phyloP scores from a whole-genome alignment of 768 basidiomycete genomes.

The Russula dissimulans region DNA sequence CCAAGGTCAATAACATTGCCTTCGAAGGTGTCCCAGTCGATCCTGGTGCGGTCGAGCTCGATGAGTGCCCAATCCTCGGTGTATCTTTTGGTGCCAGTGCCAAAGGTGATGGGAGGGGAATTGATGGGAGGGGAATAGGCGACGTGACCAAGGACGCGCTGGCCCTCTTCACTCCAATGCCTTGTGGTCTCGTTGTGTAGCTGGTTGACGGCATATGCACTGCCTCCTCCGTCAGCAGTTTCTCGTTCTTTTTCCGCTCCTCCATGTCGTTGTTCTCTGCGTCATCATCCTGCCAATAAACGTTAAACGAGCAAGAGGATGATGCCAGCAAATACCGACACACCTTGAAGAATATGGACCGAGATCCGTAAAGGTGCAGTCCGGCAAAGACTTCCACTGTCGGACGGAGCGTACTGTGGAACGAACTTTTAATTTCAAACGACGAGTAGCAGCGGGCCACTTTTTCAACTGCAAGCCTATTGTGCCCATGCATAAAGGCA shows the following conservation, averaged over 20 bases:
- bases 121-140: no score
- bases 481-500: no score
- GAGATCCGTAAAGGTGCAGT: no score
- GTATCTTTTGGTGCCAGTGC: conserved; percentile 21
- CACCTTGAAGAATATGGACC: no score
- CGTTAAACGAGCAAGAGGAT: no score
- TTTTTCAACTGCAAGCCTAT: no score
- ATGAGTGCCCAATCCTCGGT: conserved; percentile 27
- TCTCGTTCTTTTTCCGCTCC: conserved; percentile 9
- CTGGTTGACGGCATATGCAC: conserved; percentile 21
- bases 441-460: no score
- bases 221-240: conserved; percentile 2
- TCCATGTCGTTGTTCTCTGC: conserved; percentile 5
- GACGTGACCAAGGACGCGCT: conserved; percentile 24
- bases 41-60: conserved; percentile 21
- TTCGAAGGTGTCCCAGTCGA: conserved; percentile 23
- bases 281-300: conserved; percentile 3
- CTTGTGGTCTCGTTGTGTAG: conserved; percentile 21
- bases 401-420: no score
- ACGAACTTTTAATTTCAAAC: no score
- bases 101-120: conserved; percentile 21
- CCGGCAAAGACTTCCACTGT: no score
- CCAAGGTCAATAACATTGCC: conserved; percentile 31
- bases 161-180: conserved; percentile 17
- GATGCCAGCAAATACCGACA: no score